Base-by-base conservation (phyloP, 805 yeast genomes). In the Nakazawaea ambrosiae region DNA sequence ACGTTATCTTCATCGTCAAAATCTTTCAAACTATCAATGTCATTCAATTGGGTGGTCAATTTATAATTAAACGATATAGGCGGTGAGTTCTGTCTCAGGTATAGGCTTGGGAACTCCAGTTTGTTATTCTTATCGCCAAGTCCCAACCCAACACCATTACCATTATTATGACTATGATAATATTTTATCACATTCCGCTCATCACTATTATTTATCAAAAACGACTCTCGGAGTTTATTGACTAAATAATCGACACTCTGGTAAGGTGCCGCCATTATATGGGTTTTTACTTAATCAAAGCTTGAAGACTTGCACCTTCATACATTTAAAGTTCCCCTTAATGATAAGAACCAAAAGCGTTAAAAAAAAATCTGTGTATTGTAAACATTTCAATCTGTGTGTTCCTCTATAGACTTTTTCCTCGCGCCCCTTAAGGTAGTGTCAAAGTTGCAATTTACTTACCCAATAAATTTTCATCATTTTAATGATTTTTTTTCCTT, bases 1-100 rank as follows among this genome's bases (percentile, higher is more conserved):
- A 29, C 37, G 4, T 34, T 44, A 24, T 31, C 33, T 7, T 19
- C 31, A 28, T 31, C 38, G 9, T 27, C 22, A 11, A 30, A 11
- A 11, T 27, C 34, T 18, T 24, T 18, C 3, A 26, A 20, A 10
- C 15, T 16, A 22, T 37, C 32, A 27, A 25, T 18, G 26, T 27
- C 25, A 27, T 30, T 31, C 31, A 24, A 11, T 32, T 31, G 30
- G n/a, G n/a, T n/a, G 31, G 33, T 17, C 32, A 33, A 10, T 20
- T 41, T 32, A 22, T 33, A 23, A 38, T 42, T 28, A 38, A 47
- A 20, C 39, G 46, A 31, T 30, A 47, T 29, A 4, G 41, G 41
- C 9, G 41, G 41, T 23, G 37, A 33, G 28, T 33, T 6, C 10
- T 28, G 31, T 11, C 22, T 23, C 9, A 9, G 4, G 15, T 18